Evolutionary conservation across 225 moss, liverwort and hornwort genomes (phyloP).

Genomic region (Takakia lepidozioides): DNA sequence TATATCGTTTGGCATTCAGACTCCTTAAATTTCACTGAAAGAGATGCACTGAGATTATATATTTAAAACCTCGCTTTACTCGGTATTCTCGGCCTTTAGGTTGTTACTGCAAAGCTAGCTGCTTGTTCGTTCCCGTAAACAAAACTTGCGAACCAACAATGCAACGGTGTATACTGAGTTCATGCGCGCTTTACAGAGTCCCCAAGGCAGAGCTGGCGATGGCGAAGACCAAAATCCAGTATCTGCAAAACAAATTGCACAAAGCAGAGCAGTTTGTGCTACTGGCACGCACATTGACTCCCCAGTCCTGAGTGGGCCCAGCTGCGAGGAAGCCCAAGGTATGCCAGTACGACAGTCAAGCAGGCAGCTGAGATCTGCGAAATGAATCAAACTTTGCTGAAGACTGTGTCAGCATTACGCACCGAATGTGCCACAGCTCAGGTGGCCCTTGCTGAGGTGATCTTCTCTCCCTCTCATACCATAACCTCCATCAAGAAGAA

Average conservation of each 20-base stretch:
- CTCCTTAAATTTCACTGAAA: no score
- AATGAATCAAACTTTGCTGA: conserved; percentile 27
- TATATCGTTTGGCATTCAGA: neutral
- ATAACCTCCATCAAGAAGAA: no score
- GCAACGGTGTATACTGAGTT: neutral
- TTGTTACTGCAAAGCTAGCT: neutral
- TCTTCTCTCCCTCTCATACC: no score
- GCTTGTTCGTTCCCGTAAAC: neutral
- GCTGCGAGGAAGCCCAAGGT: conserved; percentile 39
- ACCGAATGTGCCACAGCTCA: conserved; percentile 49
- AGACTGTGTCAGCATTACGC: conserved; percentile 30
- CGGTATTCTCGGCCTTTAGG: neutral
- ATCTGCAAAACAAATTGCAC: conserved; percentile 35
- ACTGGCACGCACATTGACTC: conserved; percentile 36
- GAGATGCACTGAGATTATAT: no score
- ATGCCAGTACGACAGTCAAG: conserved; percentile 25
- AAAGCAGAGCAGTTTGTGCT: conserved; percentile 26
- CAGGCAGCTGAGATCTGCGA: conserved; percentile 64
- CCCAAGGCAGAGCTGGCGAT: conserved; percentile 34
- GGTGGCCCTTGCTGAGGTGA: conserved; percentile 56
- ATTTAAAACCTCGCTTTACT: no score
- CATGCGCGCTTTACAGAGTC: conserved; percentile 28
- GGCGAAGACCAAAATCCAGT: conserved; percentile 30
- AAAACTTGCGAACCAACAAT: neutral
- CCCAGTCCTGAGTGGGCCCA: conserved; percentile 59